A percentile compares a stretch with the other conserved stretches of the same genome.
These are phyloP conservation scores for Phascolomyces articulosus DNA, from an alignment of 371 early-diverging fungal genomes.

Conservation along the genomic window DNA sequence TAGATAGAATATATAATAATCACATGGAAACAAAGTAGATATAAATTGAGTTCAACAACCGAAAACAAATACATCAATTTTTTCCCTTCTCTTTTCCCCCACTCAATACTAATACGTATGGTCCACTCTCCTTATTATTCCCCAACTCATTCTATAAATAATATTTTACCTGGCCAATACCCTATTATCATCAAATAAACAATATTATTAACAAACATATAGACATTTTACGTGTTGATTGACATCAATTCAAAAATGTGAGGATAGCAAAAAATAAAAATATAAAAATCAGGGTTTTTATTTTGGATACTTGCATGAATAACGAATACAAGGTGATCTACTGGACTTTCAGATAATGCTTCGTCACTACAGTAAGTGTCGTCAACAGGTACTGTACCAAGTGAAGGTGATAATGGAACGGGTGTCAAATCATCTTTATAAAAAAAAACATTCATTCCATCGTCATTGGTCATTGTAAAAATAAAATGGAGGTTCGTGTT, in stretches of 20 bases:
- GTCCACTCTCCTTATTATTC: not conserved
- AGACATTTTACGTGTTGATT: too few relatives aligned
- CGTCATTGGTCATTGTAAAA: slow-evolving; percentile 1
- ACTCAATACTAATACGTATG: not conserved
- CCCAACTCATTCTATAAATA: not conserved
- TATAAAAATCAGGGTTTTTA: not conserved
- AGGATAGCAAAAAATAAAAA: too few relatives aligned
- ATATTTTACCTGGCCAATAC: slow-evolving; percentile 62
- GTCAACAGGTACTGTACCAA: slow-evolving; percentile 5
- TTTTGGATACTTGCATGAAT: slow-evolving; percentile 59
- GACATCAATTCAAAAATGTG: too few relatives aligned
- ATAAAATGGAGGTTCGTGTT: too few relatives aligned
- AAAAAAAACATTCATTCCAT: not conserved
- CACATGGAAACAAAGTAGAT: not conserved
- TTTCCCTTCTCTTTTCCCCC: too few relatives aligned
- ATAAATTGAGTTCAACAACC: too few relatives aligned
- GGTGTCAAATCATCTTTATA: slow-evolving; percentile 14
- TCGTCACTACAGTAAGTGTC: slow-evolving; percentile 17
- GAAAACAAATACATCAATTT: too few relatives aligned
- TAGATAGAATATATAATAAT: too few relatives aligned
- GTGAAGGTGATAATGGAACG: slow-evolving; percentile 11
- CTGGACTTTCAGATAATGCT: slow-evolving; percentile 29
- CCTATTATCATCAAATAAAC: slow-evolving; percentile 42
- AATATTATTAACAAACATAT: not conserved
- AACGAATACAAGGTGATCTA: slow-evolving; percentile 58